phyloP scores from a whole-genome alignment of 345 rosid species.

The Melaleuca alternifolia region DNA sequence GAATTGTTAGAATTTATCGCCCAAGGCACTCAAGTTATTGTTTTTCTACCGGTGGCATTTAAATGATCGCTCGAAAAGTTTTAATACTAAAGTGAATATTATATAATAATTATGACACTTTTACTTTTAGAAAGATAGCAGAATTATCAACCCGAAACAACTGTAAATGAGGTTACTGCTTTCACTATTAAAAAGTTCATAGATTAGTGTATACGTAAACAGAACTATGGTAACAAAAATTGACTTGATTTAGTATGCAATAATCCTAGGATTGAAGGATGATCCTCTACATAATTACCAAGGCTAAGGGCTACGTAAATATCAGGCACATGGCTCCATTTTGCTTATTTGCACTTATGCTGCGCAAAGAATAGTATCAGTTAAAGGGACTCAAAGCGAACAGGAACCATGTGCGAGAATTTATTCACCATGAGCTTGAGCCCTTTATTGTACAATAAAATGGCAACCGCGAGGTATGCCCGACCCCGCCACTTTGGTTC shows the following conservation, averaged over 20 bases:
- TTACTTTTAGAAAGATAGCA: too few species aligned
- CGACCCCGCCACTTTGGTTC: accelerated
- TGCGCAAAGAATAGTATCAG: background rate
- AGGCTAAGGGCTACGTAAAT: background rate
- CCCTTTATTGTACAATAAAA: background rate
- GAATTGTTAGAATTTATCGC: too few species aligned
- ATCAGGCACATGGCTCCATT: background rate
- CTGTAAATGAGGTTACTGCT: background rate
- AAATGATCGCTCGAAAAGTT: accelerated
- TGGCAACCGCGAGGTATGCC: background rate
- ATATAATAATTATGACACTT: background rate
- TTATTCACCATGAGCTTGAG: background rate
- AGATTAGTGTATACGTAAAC: background rate
- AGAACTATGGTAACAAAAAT: too few species aligned
- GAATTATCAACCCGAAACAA: background rate
- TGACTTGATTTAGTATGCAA: background rate
- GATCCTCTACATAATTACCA: background rate
- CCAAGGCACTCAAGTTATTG: background rate
- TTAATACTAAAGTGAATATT: too few species aligned
- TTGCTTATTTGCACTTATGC: background rate
- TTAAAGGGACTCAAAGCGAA: background rate
- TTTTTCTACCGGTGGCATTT: background rate
- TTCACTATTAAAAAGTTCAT: background rate
- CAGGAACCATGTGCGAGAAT: background rate
- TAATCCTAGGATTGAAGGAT: background rate